Evolutionary conservation across 78 protist genomes (phyloP), one percentile per base, ranked within the genome.

Genomic region (Dictyostelium intermedium): DNA sequence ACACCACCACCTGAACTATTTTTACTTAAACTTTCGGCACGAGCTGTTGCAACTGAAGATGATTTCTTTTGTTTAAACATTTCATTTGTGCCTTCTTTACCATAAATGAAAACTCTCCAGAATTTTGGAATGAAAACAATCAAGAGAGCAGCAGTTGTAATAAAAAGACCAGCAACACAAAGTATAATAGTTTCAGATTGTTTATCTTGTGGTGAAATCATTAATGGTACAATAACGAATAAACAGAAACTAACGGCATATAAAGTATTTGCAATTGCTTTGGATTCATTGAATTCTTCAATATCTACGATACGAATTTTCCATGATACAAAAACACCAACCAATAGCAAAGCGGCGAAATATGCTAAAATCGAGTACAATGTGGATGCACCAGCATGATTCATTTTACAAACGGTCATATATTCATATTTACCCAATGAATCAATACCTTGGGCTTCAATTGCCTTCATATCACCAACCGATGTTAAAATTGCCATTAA

Each of bases 241-340:
- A 79, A 9, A 16, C 56, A 61, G 47, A 87, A 87, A 82, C 45
- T 39, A 4, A 50, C 41, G 18, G 70, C 85, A 41, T 87, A 87
- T 2, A 87, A 60, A 4, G 85, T 79, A 25, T 63, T 63, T 5
- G 81, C 85, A 61, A 87, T 87, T 13, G 84, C 53, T 45, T 79
- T 76, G 0, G 86, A 79, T 56, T 89, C 94, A 9, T 89, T 89
- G 27, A 89, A 89, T 32, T 89, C 94, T 20, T 78, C 87, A 1
- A 89, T 89, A 50, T 89, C 94, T 9, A 89, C 94, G 14, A 70
- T 89, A 43, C 94, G 47, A 60, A 89, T 78, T 30, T 89, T 89
- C 94, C 94, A 89, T 13, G 94, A 89, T 16, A 89, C 85, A 35
- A 89, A 79, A 13, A 78, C 82, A 89, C 94, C 94, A 25, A 83